Conservation (phyloP, 352 stramenopile species). For the Globisporangium splendens region DNA sequence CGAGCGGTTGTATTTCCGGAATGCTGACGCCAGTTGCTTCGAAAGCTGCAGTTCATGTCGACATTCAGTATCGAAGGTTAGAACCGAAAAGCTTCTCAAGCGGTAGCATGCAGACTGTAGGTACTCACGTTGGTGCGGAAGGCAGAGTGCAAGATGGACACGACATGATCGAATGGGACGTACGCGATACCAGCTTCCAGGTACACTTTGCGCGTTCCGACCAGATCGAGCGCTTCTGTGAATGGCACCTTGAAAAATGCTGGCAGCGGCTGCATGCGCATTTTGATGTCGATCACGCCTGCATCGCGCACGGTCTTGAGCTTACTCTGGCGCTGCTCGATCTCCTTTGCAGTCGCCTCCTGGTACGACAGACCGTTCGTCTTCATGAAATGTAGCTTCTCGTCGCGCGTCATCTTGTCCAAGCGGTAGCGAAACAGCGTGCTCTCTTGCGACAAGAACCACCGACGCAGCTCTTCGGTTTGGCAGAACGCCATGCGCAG, state of each 20-base stretch:
- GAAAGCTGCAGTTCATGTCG: conserved; percentile 88
- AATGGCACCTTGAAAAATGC: conserved; percentile 97
- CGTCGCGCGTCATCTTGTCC: conserved; percentile 87
- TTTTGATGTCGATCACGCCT: conserved; percentile 38
- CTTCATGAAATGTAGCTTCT: conserved; percentile 88
- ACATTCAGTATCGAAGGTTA: too few relatives aligned
- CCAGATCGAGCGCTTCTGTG: conserved; percentile 93
- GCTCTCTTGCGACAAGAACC: conserved; percentile 96
- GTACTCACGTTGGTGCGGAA: conserved; percentile 86
- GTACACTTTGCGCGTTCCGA: conserved; percentile 89
- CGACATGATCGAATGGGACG: conserved; percentile 93
- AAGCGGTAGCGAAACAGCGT: conserved; percentile 91
- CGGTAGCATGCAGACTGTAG: not conserved
- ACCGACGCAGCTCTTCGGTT: conserved; percentile 96
- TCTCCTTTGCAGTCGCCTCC: conserved; percentile 58
- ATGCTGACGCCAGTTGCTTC: conserved; percentile 87
- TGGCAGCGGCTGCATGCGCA: conserved; percentile 43
- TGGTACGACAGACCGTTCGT: conserved; percentile 78
- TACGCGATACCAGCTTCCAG: conserved; percentile 93
- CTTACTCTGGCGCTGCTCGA: conserved; percentile 56
- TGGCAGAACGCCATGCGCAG: conserved; percentile 97
- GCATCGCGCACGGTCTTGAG: conserved; percentile 72
- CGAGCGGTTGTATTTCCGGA: conserved; percentile 86
- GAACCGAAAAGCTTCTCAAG: not conserved
- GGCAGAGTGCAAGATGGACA: conserved; percentile 92